phyloP scores from a whole-genome alignment of 805 yeast species.

The Geotrichum ghanense region DNA sequence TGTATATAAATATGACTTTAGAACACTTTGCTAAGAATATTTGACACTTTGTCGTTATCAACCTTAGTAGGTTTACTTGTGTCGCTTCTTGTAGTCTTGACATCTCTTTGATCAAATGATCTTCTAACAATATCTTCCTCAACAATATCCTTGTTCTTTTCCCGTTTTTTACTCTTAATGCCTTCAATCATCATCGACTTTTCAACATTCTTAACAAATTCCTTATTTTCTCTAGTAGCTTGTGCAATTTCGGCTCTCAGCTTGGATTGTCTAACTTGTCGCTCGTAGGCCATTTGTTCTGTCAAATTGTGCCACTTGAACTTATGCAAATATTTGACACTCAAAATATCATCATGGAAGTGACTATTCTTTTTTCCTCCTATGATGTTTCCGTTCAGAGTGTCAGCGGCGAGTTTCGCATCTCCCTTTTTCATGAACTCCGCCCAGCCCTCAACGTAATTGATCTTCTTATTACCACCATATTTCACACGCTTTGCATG shows the following conservation, averaged over 20 bases:
- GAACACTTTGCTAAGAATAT: conserved; percentile 18
- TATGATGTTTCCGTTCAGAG: conserved; percentile 76
- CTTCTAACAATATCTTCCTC: conserved; percentile 35
- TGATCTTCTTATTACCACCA: conserved; percentile 87
- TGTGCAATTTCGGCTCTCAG: conserved; percentile 81
- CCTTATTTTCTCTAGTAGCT: conserved; percentile 76
- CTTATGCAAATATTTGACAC: conserved; percentile 77
- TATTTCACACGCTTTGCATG: conserved; percentile 60
- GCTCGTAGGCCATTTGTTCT: conserved; percentile 83
- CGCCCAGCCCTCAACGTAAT: conserved; percentile 94
- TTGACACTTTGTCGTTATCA: conserved; percentile 12
- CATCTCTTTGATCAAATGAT: conserved; percentile 59
- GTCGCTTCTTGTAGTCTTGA: conserved; percentile 59
- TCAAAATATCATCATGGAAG: conserved; percentile 89
- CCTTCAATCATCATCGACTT: conserved; percentile 68
- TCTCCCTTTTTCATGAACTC: conserved; percentile 75
- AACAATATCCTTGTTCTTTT: conserved; percentile 20
- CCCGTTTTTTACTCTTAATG: conserved; percentile 41
- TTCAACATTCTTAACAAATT: conserved; percentile 75
- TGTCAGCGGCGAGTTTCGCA: conserved; percentile 78
- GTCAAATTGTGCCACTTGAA: conserved; percentile 95
- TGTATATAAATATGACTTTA: conserved; percentile 4
- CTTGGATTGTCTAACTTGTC: conserved; percentile 79
- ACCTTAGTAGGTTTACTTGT: conserved; percentile 10
- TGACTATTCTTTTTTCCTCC: conserved; percentile 90